These are phyloP conservation scores for Neocucurbitaria cava DNA, from an alignment of 2,329 filamentous ascomycete genomes.

Conservation along the genomic window DNA sequence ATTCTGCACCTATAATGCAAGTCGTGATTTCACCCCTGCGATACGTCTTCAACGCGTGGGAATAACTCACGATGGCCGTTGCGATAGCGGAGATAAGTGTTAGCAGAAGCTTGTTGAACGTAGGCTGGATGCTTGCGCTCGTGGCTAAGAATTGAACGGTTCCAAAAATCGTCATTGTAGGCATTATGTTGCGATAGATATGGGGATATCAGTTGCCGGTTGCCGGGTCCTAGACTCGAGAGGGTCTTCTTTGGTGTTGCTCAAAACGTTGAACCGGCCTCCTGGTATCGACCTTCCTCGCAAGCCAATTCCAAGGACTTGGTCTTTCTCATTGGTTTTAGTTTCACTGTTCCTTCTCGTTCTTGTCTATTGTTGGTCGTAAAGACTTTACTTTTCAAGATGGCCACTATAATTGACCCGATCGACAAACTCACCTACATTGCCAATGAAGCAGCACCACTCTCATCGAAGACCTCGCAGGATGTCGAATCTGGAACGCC, in stretches of 20 bases:
- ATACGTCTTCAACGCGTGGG: background rate
- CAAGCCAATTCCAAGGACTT: background rate
- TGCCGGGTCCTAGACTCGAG: background rate
- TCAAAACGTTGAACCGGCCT: background rate
- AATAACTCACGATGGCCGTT: background rate
- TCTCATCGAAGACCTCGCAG: conserved; percentile 1
- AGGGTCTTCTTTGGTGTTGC: too few relatives aligned
- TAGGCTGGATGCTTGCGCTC: conserved; percentile 2
- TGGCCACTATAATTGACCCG: conserved; percentile 12
- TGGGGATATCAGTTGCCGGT: background rate
- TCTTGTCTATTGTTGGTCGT: background rate
- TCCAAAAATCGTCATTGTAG: conserved; percentile 18
- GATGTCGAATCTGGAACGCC: conserved; percentile 9
- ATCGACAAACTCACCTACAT: conserved; percentile 20
- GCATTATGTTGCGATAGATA: conserved; percentile 17
- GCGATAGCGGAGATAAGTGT: conserved; percentile 8
- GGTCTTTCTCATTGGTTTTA: background rate
- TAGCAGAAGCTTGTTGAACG: background rate
- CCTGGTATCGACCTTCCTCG: background rate
- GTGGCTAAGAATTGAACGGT: conserved; percentile 2
- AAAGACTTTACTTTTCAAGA: background rate
- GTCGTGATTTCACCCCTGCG: conserved; percentile 10
- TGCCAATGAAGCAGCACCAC: conserved; percentile 8
- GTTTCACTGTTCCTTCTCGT: background rate
- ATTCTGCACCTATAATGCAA: conserved; percentile 1